Conservation (phyloP, 208 protist species). For the Leishmania tropica region DNA sequence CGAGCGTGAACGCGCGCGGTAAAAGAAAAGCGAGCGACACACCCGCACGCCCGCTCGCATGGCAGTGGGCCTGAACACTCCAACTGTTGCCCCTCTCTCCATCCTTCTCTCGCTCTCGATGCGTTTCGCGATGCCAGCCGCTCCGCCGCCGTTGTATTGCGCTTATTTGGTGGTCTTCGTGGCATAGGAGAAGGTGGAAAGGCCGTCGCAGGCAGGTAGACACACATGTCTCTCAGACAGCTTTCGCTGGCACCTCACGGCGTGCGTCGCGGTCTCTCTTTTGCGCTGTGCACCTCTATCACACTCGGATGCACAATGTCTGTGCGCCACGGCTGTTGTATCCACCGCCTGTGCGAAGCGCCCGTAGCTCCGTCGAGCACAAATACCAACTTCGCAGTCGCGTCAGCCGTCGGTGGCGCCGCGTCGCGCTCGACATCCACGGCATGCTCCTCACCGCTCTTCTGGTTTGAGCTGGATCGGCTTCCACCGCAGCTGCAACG, state of each 20-base stretch:
- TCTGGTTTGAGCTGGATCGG: slow-evolving; percentile 23
- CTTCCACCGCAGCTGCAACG: slow-evolving; percentile 36
- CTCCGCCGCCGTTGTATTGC: background rate
- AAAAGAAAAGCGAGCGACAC: background rate
- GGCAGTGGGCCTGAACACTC: background rate
- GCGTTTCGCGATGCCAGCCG: background rate
- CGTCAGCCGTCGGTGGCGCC: background rate
- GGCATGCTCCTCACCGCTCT: background rate
- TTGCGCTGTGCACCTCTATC: background rate
- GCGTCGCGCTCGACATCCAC: background rate
- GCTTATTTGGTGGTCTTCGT: background rate
- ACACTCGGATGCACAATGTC: background rate
- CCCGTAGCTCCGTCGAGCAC: background rate
- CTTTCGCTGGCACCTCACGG: background rate
- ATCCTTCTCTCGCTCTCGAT: background rate
- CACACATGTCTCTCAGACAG: background rate
- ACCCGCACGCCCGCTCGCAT: background rate
- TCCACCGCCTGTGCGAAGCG: background rate
- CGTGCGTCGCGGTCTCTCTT: background rate
- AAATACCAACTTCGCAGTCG: background rate
- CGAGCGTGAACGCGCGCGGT: background rate
- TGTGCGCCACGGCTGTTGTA: background rate
- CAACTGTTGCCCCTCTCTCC: background rate
- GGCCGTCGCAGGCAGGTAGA: background rate
- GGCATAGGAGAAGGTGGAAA: background rate